Percentiles rank a stretch among this genome's conserved stretches.
Conservation (phyloP, 345 rosid genomes). For the Conringia planisiliqua region DNA sequence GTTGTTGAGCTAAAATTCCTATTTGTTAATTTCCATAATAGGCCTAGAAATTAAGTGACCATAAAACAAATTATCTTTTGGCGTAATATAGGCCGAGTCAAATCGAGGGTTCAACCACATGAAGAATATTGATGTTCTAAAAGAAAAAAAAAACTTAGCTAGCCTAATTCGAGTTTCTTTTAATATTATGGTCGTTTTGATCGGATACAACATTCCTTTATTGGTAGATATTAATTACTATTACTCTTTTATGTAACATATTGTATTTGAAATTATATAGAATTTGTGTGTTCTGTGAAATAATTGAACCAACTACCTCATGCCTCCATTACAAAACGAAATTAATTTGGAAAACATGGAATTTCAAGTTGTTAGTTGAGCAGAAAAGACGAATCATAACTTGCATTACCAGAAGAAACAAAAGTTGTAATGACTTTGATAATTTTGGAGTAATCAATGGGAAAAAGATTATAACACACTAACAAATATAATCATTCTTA, state of each 20-base stretch:
- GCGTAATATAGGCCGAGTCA: slow-evolving; percentile 4
- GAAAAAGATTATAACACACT: neutral
- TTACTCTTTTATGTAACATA: neutral
- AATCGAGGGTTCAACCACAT: slow-evolving; percentile 21
- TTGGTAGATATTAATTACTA: neutral
- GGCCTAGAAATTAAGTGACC: slow-evolving; percentile 2
- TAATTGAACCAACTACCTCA: neutral
- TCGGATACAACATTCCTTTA: neutral
- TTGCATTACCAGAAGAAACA: slow-evolving; percentile 14
- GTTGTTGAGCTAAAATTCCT: slow-evolving; percentile 17
- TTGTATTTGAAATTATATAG: neutral
- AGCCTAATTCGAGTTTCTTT: neutral
- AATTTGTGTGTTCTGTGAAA: neutral
- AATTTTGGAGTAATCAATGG: neutral
- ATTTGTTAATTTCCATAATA: neutral
- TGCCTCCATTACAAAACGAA: neutral
- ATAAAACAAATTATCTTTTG: neutral
- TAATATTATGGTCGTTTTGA: neutral
- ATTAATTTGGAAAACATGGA: neutral
- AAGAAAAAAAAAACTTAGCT: slow-evolving; percentile 3
- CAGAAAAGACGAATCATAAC: slow-evolving; percentile 11
- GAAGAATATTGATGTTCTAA: neutral
- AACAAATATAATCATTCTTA: slow-evolving; percentile 10
- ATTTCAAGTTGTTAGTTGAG: slow-evolving; percentile 17
- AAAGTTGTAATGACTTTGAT: slow-evolving; percentile 23